phyloP scores from a whole-genome alignment of 495 filamentous ascomycete species.

The Hypoxylon lenormandii region DNA sequence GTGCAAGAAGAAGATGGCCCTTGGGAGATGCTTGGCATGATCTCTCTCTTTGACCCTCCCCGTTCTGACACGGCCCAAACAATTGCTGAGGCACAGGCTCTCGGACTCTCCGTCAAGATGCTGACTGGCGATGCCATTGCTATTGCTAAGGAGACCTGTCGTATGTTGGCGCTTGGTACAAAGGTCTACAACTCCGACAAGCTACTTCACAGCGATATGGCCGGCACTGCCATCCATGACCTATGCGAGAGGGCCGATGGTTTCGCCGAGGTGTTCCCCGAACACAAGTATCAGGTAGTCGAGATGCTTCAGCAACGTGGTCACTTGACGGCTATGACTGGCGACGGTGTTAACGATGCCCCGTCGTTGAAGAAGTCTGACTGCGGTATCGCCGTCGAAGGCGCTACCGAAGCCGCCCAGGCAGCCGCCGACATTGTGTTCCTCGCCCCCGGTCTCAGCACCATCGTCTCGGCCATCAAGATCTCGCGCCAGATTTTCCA shows the following conservation, averaged over 20 bases:
- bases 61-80: constrained; percentile 89
- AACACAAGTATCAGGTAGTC: constrained; percentile 97
- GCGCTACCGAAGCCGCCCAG: constrained; percentile 87
- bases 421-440: constrained; percentile 93
- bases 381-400: constrained; percentile 89
- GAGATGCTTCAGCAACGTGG: constrained; percentile 95
- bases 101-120: constrained; percentile 92
- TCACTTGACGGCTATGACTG: constrained; percentile 95
- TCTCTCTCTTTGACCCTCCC: constrained; percentile 89
- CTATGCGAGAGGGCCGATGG: constrained; percentile 93
- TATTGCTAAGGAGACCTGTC: constrained; percentile 88
- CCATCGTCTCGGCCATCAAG: constrained; percentile 91
- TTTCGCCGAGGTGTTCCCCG: constrained; percentile 93
- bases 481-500: constrained; percentile 94
- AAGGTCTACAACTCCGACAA: constrained; percentile 92
- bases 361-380: constrained; percentile 95
- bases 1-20: constrained; percentile 76
- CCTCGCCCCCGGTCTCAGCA: constrained; percentile 85
- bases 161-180: constrained; percentile 85
- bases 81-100: constrained; percentile 82
- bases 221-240: constrained; percentile 88
- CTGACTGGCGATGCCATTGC: constrained; percentile 92
- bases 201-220: constrained; percentile 83
- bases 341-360: constrained; percentile 96
- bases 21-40: constrained; percentile 92